These are phyloP conservation scores for Incumbomyces delicatus DNA, from an alignment of 2,329 filamentous ascomycete species.

Conservation along the genomic window DNA sequence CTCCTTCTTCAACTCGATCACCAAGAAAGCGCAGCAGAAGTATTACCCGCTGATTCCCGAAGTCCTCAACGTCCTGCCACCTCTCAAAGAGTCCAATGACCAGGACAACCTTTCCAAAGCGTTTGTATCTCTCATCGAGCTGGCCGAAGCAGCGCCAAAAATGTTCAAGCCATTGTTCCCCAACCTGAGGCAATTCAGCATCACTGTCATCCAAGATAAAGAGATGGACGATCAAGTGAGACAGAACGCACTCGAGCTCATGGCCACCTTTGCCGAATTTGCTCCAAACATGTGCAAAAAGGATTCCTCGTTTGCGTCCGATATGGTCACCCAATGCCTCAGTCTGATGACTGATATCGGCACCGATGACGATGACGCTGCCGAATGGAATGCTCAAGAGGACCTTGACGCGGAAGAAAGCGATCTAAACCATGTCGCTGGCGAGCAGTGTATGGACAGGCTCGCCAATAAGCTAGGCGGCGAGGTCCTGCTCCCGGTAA, in stretches of 20 bases:
- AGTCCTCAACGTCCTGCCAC: slow-evolving; percentile 86
- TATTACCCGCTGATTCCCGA: slow-evolving; percentile 82
- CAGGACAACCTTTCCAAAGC: slow-evolving; percentile 86
- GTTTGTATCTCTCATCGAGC: slow-evolving; percentile 80
- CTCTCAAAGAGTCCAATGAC: slow-evolving; percentile 83
- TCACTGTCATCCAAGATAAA: slow-evolving; percentile 92
- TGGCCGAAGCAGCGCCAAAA: slow-evolving; percentile 87
- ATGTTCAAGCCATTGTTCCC: slow-evolving; percentile 97
- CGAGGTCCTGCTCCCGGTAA: slow-evolving; percentile 81
- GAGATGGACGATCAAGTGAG: slow-evolving; percentile 81
- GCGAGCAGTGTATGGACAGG: slow-evolving; percentile 96
- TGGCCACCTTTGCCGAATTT: slow-evolving; percentile 11
- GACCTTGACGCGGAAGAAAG: slow-evolving; percentile 95
- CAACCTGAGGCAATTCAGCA: slow-evolving; percentile 82
- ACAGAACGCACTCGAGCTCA: slow-evolving; percentile 43
- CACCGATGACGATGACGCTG: slow-evolving; percentile 83
- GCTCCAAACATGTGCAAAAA: slow-evolving; percentile 91
- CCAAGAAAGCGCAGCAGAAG: slow-evolving; percentile 78
- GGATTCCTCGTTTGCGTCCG: slow-evolving; percentile 77
- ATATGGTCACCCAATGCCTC: slow-evolving; percentile 97
- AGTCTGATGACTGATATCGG: slow-evolving; percentile 98
- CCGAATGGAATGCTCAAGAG: slow-evolving; percentile 86
- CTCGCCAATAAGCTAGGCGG: slow-evolving; percentile 95
- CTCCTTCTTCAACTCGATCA: slow-evolving; percentile 84
- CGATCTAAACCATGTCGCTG: slow-evolving; percentile 92